Percentiles rank a stretch among this genome's conserved stretches.
These are phyloP conservation scores for Leccinum incarnatum DNA, from an alignment of 768 basidiomycete species.

Conservation along the genomic window DNA sequence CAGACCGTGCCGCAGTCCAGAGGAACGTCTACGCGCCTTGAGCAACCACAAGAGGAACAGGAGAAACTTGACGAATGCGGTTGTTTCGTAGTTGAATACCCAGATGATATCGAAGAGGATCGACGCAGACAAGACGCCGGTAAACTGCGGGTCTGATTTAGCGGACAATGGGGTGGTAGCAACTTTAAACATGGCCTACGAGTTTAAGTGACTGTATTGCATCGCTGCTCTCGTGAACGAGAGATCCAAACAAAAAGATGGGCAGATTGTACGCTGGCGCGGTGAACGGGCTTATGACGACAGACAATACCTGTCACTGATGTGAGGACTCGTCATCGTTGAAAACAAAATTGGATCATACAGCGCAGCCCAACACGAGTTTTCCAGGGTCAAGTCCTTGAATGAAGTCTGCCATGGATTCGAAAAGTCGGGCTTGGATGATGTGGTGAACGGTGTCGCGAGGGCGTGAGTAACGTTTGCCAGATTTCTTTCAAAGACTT, in stretches of 20 bases:
- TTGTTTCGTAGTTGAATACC: conserved; percentile 56
- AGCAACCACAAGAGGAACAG: conserved; percentile 53
- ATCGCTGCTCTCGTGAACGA: conserved; percentile 69
- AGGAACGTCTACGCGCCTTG: conserved; percentile 42
- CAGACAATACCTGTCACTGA: conserved; percentile 53
- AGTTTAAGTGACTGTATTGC: conserved; percentile 60
- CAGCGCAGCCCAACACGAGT: conserved; percentile 62
- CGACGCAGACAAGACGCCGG: conserved; percentile 59
- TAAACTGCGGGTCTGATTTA: conserved; percentile 46
- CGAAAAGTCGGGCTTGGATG: background rate
- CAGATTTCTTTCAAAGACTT: background rate
- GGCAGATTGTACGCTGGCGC: conserved; percentile 76
- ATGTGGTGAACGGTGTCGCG: background rate
- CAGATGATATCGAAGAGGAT: conserved; percentile 69
- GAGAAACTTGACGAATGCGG: conserved; percentile 53
- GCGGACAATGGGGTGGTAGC: background rate
- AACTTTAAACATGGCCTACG: conserved; percentile 34
- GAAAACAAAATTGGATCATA: conserved; percentile 29
- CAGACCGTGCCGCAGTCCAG: background rate
- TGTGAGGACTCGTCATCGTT: background rate
- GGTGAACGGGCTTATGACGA: conserved; percentile 51
- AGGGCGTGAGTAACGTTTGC: conserved; percentile 7
- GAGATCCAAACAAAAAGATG: conserved; percentile 75
- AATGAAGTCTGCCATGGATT: conserved; percentile 58
- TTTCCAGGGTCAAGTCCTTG: conserved; percentile 72